Conservation (phyloP, 1,139 yeast genomes). For the Yamadazyma sp. region DNA sequence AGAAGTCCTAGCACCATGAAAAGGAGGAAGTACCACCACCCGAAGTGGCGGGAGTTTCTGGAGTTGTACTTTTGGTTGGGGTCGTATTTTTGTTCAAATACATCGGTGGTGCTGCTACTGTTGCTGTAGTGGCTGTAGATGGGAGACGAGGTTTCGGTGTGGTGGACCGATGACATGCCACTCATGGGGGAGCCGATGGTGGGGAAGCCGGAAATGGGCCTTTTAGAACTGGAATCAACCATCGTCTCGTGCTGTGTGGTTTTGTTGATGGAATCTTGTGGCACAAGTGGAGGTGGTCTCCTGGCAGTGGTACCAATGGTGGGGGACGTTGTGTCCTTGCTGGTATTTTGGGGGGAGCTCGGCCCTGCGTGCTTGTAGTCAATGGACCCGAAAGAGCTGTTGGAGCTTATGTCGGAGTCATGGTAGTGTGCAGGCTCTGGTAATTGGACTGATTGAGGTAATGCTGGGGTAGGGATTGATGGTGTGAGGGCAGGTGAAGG, state of each 20-base stretch:
- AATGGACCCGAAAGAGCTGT: constrained; percentile 10
- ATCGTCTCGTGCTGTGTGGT: constrained; percentile 14
- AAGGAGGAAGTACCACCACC: constrained; percentile 20
- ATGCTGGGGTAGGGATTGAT: constrained; percentile 2
- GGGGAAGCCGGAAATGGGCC: constrained; percentile 9
- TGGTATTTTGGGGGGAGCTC: neutral
- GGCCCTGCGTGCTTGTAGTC: neutral
- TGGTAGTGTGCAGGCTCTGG: constrained; percentile 17
- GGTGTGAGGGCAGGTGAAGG: no score
- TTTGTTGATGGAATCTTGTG: constrained; percentile 12
- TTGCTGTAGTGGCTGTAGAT: constrained; percentile 4
- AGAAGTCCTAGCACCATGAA: constrained; percentile 32
- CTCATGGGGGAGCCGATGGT: constrained; percentile 6
- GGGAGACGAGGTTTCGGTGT: constrained; percentile 9
- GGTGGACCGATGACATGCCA: constrained; percentile 6
- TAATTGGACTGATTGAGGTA: no score
- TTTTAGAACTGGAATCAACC: constrained; percentile 9
- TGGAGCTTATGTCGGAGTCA: constrained; percentile 17
- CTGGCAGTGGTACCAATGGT: constrained; percentile 4
- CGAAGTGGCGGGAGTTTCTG: constrained; percentile 13
- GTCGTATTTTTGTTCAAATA: constrained; percentile 7
- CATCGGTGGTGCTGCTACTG: constrained; percentile 1
- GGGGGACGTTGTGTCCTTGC: neutral
- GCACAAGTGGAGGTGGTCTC: constrained; percentile 18
- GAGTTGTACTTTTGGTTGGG: neutral